Percentiles rank a stretch among this genome's conserved stretches.
phyloP scores from a whole-genome alignment of 768 basidiomycete species.

The Mycena galopus region DNA sequence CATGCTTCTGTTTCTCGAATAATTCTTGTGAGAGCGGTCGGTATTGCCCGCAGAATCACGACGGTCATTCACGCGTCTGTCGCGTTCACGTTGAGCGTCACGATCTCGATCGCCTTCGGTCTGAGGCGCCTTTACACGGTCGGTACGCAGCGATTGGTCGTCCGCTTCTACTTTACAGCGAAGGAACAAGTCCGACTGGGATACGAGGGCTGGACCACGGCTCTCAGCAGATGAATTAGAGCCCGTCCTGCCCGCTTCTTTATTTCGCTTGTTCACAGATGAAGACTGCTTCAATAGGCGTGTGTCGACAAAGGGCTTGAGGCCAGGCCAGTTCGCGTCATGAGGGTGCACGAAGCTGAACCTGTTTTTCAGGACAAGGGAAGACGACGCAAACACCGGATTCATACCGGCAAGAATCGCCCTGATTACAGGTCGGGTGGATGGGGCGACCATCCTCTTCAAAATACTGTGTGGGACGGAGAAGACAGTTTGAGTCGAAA shows the following conservation, averaged over 20 bases:
- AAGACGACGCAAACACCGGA: no score
- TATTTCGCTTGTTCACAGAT: slow-evolving; percentile 29
- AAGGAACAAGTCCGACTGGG: slow-evolving; percentile 60
- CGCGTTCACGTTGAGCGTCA: slow-evolving; percentile 28
- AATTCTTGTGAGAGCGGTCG: slow-evolving; percentile 16
- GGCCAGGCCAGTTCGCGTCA: slow-evolving; percentile 58
- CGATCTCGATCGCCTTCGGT: slow-evolving; percentile 28
- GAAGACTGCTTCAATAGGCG: slow-evolving; percentile 21
- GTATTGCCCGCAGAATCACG: slow-evolving; percentile 2
- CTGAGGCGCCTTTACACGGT: slow-evolving; percentile 4
- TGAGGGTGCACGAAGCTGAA: slow-evolving; percentile 63
- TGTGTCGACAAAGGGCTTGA: slow-evolving; percentile 35
- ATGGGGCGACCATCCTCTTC: slow-evolving; percentile 58
- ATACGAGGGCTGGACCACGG: slow-evolving; percentile 51
- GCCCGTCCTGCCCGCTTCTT: slow-evolving; percentile 29
- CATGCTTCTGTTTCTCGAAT: slow-evolving; percentile 27
- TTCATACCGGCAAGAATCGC: slow-evolving; percentile 61
- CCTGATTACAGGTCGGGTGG: slow-evolving; percentile 60
- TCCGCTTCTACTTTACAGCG: slow-evolving; percentile 47
- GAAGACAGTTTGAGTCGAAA: neutral
- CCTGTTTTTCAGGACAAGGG: neutral
- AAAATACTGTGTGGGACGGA: slow-evolving; percentile 61
- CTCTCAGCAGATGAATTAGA: slow-evolving; percentile 33
- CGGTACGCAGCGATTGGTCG: slow-evolving; percentile 28
- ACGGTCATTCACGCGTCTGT: slow-evolving; percentile 7